Percentiles rank a stretch among this genome's conserved stretches.
Evolutionary conservation across 257 asterid species (phyloP).

Genomic region (Ophiorrhiza pumila): DNA sequence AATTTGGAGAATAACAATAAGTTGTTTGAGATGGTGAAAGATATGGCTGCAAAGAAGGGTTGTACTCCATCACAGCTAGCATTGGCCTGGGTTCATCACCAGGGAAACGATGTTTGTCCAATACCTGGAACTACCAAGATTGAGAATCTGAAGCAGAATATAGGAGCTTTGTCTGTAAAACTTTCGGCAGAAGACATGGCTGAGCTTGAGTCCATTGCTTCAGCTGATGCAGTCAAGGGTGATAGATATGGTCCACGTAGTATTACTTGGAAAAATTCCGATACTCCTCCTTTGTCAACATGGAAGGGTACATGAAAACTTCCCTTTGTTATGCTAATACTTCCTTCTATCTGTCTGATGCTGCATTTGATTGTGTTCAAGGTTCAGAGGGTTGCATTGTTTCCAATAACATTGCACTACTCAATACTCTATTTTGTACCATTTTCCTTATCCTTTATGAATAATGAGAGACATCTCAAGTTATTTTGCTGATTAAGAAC

Average conservation of each 20-base stretch:
- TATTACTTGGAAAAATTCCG: constrained; percentile 22
- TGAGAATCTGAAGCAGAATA: constrained; percentile 33
- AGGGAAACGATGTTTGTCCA: constrained; percentile 47
- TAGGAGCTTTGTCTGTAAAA: constrained; percentile 32
- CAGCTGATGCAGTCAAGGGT: constrained; percentile 29
- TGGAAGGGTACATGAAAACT: constrained; percentile 22
- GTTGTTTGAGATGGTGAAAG: constrained; percentile 29
- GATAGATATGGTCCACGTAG: constrained; percentile 3
- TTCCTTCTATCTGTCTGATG: no score
- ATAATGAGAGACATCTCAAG: no score
- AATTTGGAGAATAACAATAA: constrained; percentile 39
- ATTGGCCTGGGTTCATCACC: constrained; percentile 59
- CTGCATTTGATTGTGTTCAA: no score
- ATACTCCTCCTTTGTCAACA: constrained; percentile 33
- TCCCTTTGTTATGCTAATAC: not conserved
- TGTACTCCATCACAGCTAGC: constrained; percentile 53
- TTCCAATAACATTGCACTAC: no score
- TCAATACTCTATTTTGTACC: no score
- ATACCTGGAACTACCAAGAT: constrained; percentile 51
- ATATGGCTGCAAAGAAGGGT: constrained; percentile 38
- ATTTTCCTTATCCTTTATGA: no score
- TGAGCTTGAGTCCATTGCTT: constrained; percentile 37
- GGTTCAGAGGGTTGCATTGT: no score
- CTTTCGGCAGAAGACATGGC: constrained; percentile 29
- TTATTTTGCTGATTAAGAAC: no score